Evolutionary conservation across 495 filamentous ascomycete species (phyloP).

Genomic region (Saxophila tyrrhenica): DNA sequence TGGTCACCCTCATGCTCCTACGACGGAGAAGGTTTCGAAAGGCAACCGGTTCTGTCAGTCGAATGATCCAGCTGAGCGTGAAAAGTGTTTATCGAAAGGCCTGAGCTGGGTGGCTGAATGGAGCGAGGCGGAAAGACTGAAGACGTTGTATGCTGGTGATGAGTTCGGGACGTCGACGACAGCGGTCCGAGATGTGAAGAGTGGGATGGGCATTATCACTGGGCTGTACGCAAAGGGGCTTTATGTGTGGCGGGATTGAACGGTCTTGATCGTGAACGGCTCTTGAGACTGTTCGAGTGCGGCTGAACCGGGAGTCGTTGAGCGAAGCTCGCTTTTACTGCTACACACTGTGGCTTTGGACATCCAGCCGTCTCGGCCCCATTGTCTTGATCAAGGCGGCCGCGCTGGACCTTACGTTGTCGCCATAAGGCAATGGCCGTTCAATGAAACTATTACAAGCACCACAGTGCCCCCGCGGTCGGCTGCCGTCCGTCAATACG

Average conservation of each 20-base stretch:
- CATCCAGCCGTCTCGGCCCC: no score
- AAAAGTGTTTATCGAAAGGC: slow-evolving; percentile 18
- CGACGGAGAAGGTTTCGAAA: slow-evolving; percentile 22
- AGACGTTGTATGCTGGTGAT: slow-evolving; percentile 27
- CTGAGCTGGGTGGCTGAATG: slow-evolving; percentile 35
- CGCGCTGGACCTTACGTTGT: no score
- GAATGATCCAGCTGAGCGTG: slow-evolving; percentile 16
- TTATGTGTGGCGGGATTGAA: slow-evolving; percentile 33
- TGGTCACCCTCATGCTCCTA: slow-evolving; percentile 32
- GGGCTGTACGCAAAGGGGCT: slow-evolving; percentile 38
- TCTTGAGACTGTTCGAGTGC: no score
- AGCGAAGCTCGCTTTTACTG: no score
- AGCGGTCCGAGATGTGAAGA: slow-evolving; percentile 29
- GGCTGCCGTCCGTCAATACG: no score
- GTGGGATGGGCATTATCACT: slow-evolving; percentile 31
- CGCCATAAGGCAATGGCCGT: no score
- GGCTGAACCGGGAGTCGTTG: no score
- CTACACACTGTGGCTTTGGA: no score
- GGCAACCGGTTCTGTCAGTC: slow-evolving; percentile 20
- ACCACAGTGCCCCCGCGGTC: no score
- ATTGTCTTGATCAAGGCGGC: no score
- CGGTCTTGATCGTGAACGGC: neutral
- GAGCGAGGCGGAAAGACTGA: slow-evolving; percentile 27
- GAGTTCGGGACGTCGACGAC: slow-evolving; percentile 31
- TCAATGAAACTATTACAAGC: no score